Evolutionary conservation across 495 filamentous ascomycete genomes (phyloP), one percentile per base, ranked within the genome.

Genomic region (Lophiostoma macrostomum): DNA sequence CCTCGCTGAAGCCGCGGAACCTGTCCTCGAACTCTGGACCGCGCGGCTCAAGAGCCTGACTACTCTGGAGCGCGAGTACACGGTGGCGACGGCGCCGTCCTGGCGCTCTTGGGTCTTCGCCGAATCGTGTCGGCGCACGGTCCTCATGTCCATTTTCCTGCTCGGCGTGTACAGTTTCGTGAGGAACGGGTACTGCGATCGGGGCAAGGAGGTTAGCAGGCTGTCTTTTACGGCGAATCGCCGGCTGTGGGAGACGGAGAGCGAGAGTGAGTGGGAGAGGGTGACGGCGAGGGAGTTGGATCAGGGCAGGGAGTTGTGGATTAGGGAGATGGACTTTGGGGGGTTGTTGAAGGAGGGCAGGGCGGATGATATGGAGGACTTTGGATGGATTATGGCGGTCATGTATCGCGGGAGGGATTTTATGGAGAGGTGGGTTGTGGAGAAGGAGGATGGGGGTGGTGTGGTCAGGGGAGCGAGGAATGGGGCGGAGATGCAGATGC

Each of bases 21-120:
- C 71, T 0, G 69, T 70, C 16, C 65, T 82, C 10, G 59, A 66
- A 28, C 30, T 34, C 0, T 78, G 75, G 75, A 68, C 66, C 0
- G 38, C 55, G 14, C 67, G 71, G 46, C 62, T 79, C 34, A 53
- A 63, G 58, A 23, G 56, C 11, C 46, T 36, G 23, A 57, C 58
- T 5, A 31, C 47, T 30, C 16, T 12, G 12, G 50, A 53, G 19
- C 38, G 39, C 29, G 5, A 28, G 5, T 36, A 18, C 38, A 56
- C 52, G n/a, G 50, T 51, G 5, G 22, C 30, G 18, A 56, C 36
- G 5, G 46, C 50, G 3, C 42, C 56, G 4, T 45, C 56, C 2
- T 71, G 71, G 65, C 68, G 60, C 1, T 67, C 67, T 10, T 78
- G 75, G 75, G 56, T 78, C 6, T 62, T 76, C 20, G 70, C 63